Evolutionary conservation across 1,284 basidiomycete species (phyloP).

Genomic region (Acaromyces ingoldii): DNA sequence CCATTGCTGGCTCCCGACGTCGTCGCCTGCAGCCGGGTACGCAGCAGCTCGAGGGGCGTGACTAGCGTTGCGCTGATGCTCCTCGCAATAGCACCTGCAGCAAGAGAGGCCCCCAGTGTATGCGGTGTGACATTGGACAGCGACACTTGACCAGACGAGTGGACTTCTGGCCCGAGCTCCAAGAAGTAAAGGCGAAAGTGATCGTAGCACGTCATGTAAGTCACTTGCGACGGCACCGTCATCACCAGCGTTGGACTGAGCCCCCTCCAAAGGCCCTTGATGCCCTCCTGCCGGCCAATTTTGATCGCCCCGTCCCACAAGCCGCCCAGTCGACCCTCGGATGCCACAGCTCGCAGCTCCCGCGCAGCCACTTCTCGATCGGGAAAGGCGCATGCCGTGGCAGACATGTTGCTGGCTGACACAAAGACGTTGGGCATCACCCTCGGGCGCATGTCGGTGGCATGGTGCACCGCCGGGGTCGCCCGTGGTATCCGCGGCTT

Average conservation of each 20-base stretch:
- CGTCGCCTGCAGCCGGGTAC: slow-evolving; percentile 75
- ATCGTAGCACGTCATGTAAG: slow-evolving; percentile 96
- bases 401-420: slow-evolving; percentile 21
- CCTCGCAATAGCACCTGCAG: slow-evolving; percentile 76
- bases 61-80: slow-evolving; percentile 72
- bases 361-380: slow-evolving; percentile 20
- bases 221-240: slow-evolving; percentile 83
- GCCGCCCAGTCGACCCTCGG: slow-evolving; percentile 34
- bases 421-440: neutral
- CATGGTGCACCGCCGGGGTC: neutral
- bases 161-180: neutral
- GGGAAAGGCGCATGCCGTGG: slow-evolving; percentile 29
- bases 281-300: slow-evolving; percentile 38
- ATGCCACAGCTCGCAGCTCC: slow-evolving; percentile 21
- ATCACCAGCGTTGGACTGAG: slow-evolving; percentile 57
- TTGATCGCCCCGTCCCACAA: slow-evolving; percentile 46
- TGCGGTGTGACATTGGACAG: slow-evolving; percentile 29
- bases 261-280: slow-evolving; percentile 47
- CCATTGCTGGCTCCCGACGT: slow-evolving; percentile 19
- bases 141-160: neutral
- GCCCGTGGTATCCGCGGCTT: neutral
- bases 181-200: slow-evolving; percentile 61
- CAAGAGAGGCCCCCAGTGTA: slow-evolving; percentile 64
- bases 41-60: slow-evolving; percentile 86
- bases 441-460: neutral